Percentiles rank a stretch among this genome's conserved stretches.
These are phyloP conservation scores for Canna indica DNA, from an alignment of 176 grass and related monocot genomes.

Conservation along the genomic window DNA sequence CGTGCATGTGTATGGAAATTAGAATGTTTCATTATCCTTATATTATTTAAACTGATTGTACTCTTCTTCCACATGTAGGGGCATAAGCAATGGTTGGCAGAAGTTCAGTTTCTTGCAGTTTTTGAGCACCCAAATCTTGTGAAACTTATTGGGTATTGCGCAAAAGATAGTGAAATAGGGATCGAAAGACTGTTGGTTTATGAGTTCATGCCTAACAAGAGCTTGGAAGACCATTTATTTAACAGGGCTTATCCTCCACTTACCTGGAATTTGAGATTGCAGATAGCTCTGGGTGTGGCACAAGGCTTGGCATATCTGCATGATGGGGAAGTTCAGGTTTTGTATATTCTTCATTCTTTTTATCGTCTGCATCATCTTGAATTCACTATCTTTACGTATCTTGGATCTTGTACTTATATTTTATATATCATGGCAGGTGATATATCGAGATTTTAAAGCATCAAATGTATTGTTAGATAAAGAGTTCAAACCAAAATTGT, in stretches of 20 bases:
- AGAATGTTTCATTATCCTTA: background rate
- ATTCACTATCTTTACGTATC: background rate
- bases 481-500: constrained; percentile 68
- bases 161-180: constrained; percentile 61
- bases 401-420: background rate
- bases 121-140: constrained; percentile 95
- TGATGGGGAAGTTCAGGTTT: constrained; percentile 81
- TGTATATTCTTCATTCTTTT: background rate
- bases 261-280: constrained; percentile 70
- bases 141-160: constrained; percentile 80
- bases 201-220: constrained; percentile 87
- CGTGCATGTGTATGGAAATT: background rate
- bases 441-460: constrained; percentile 88
- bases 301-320: constrained; percentile 82
- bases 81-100: constrained; percentile 91
- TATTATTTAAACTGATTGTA: constrained; percentile 17
- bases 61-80: constrained; percentile 34
- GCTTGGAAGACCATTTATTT: constrained; percentile 91
- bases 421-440: constrained; percentile 37
- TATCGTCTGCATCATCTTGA: background rate
- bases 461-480: constrained; percentile 64
- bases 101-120: constrained; percentile 92
- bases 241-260: constrained; percentile 41
- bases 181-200: constrained; percentile 73
- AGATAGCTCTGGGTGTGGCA: constrained; percentile 75